Evolutionary conservation across 75 land plant genomes (phyloP).

Genomic region (Cryptomeria japonica): DNA sequence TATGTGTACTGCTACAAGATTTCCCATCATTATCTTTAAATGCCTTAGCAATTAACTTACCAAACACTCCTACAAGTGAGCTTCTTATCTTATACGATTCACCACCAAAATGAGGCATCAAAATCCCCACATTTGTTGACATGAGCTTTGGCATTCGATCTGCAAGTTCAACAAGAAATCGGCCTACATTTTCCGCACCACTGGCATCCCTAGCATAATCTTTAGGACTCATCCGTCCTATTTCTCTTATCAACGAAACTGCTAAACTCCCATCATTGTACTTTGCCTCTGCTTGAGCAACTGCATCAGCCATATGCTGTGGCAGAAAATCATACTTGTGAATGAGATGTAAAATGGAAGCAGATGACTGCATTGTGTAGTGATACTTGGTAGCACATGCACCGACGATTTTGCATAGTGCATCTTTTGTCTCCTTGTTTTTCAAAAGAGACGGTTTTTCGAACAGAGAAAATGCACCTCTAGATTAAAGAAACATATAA

Average conservation of each 20-base stretch:
- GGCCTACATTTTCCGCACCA: conserved; percentile 93
- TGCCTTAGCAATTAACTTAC: conserved; percentile 82
- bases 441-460: conserved; percentile 70
- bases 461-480: conserved; percentile 66
- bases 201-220: conserved; percentile 77
- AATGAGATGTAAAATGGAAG: conserved; percentile 80
- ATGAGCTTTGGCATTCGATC: conserved; percentile 81
- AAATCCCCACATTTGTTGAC: conserved; percentile 75
- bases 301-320: conserved; percentile 70
- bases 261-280: conserved; percentile 82
- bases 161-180: conserved; percentile 90
- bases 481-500: conserved; percentile 10
- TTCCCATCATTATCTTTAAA: conserved; percentile 73
- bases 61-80: conserved; percentile 86
- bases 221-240: conserved; percentile 79
- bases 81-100: conserved; percentile 95
- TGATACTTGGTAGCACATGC: conserved; percentile 79
- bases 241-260: conserved; percentile 72
- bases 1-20: conserved; percentile 52
- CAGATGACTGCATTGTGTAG: conserved; percentile 63
- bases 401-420: conserved; percentile 73
- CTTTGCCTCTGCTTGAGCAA: conserved; percentile 66
- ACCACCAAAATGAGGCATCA: conserved; percentile 95
- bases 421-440: conserved; percentile 70
- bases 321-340: conserved; percentile 83